Evolutionary conservation across 768 basidiomycete genomes (phyloP), one percentile per base, ranked within the genome.

Genomic region (Glaciozyma martinii): DNA sequence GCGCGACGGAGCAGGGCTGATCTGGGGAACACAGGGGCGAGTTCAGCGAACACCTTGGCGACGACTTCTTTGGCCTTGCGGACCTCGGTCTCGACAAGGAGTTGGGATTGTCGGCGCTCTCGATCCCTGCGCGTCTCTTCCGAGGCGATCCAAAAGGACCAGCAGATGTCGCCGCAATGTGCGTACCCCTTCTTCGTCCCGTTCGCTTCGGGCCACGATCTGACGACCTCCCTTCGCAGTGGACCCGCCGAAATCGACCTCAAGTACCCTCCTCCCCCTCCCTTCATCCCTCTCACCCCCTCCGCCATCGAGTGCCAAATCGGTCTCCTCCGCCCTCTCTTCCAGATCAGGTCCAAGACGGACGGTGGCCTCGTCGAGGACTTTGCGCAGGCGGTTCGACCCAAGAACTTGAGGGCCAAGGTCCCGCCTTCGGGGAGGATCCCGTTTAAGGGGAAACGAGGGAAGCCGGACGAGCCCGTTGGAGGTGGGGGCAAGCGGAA

Each of bases 51-150:
- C 80, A 85, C 21, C 81, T 93, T 21, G 92, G 91, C 40, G 91
- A 92, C 71, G 93, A 98, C 76, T 94, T 93, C 78, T 82, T 97
- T 18, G 93, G 93, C 16, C 80, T 97, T 32, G 82, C 84, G 57
- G 90, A 88, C 73, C 78, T 91, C 52, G 93, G 92, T 37, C 89
- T 95, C 58, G 91, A 90, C 27, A 82, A 82, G 50, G 93, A 95
- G 73, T 81, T 88, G 57, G 89, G 89, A 19, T 78, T 94, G 66
- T 82, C 86, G 21, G 86, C 82, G 69, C 81, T 97, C 60, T 82
- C 81, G 23, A 82, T 94, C 43, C 93, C 93, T 15, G 86, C 85
- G 77, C 82, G 80, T 66, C 76, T 97, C 40, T 82, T 61, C 40
- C 60, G 60, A 13, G 92, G 75, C 84, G 82, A 74, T 81, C 84